phyloP scores from a whole-genome alignment of 2,329 filamentous ascomycete species.

The Byssothecium circinans region DNA sequence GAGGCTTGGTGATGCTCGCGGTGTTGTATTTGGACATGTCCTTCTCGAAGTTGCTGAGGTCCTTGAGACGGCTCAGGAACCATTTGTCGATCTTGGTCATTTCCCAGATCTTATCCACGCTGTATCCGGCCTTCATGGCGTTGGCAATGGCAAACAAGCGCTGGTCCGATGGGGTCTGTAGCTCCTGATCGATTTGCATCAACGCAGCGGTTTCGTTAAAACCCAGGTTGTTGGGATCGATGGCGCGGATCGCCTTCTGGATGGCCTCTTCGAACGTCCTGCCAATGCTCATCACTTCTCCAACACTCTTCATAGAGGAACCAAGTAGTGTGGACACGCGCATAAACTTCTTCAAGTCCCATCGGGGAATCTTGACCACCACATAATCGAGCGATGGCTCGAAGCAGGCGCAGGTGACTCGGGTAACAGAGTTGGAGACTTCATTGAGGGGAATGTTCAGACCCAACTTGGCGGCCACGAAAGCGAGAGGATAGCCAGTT shows the following conservation, averaged over 20 bases:
- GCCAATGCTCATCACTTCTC: constrained; percentile 98
- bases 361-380: constrained; percentile 97
- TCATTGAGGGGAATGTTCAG: constrained; percentile 94
- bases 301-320: constrained; percentile 99
- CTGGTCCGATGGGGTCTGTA: constrained; percentile 97
- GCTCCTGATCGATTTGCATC: constrained; percentile 93
- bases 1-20: constrained; percentile 62
- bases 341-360: constrained; percentile 99
- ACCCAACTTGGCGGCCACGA: constrained; percentile 95
- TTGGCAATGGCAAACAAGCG: constrained; percentile 97
- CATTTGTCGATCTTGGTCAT: constrained; percentile 98
- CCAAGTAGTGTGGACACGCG: constrained; percentile 93
- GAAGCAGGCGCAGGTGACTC: constrained; percentile 95
- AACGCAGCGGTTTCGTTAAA: constrained; percentile 84
- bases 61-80: constrained; percentile 92
- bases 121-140: constrained; percentile 92
- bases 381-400: constrained; percentile 98
- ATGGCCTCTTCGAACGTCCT: constrained; percentile 97
- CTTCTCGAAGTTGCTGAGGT: constrained; percentile 85
- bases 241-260: constrained; percentile 93
- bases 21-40: constrained; percentile 71
- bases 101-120: constrained; percentile 96
- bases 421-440: constrained; percentile 94
- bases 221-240: constrained; percentile 92
- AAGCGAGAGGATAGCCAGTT: constrained; percentile 92